These are phyloP conservation scores for Erythrobasidium hasegawianum DNA, from an alignment of 1,284 basidiomycete genomes.

Conservation along the genomic window DNA sequence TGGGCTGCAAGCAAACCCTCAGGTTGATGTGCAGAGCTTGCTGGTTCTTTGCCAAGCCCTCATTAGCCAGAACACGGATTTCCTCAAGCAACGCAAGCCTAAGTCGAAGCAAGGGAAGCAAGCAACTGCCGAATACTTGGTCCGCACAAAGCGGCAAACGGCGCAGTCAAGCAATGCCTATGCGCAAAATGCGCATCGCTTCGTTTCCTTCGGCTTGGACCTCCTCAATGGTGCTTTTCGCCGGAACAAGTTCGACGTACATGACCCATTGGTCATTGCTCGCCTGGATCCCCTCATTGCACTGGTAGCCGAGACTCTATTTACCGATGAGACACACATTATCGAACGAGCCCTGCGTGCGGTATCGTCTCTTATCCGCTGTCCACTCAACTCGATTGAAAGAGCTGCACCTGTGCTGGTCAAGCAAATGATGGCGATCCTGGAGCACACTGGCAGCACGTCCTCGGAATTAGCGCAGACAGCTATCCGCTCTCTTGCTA, in stretches of 20 bases:
- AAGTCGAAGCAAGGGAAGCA: conserved; percentile 46
- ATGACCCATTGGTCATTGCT: conserved; percentile 63
- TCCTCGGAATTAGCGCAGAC: conserved; percentile 87
- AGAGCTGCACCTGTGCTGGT: conserved; percentile 79
- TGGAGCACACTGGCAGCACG: conserved; percentile 77
- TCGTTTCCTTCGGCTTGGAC: conserved; percentile 88
- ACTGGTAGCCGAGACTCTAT: conserved; percentile 87
- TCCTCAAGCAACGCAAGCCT: conserved; percentile 51
- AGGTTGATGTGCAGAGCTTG: conserved; percentile 67
- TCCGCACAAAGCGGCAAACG: conserved; percentile 52
- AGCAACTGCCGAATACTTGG: conserved; percentile 60
- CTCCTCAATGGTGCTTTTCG: conserved; percentile 84
- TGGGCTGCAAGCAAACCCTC: conserved; percentile 78
- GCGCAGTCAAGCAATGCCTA: conserved; percentile 61
- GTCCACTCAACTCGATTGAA: conserved; percentile 72
- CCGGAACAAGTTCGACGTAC: conserved; percentile 77
- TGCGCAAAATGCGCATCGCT: conserved; percentile 76
- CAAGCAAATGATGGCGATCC: conserved; percentile 77
- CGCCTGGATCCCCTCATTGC: conserved; percentile 82
- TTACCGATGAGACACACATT: conserved; percentile 75
- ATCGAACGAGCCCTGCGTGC: conserved; percentile 77
- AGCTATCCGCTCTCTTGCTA: conserved; percentile 79
- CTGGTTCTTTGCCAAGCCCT: conserved; percentile 83
- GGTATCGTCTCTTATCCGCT: conserved; percentile 74
- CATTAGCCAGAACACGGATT: conserved; percentile 83